phyloP scores from a whole-genome alignment of 2,329 filamentous ascomycete species.

The Diaporthe australafricana region DNA sequence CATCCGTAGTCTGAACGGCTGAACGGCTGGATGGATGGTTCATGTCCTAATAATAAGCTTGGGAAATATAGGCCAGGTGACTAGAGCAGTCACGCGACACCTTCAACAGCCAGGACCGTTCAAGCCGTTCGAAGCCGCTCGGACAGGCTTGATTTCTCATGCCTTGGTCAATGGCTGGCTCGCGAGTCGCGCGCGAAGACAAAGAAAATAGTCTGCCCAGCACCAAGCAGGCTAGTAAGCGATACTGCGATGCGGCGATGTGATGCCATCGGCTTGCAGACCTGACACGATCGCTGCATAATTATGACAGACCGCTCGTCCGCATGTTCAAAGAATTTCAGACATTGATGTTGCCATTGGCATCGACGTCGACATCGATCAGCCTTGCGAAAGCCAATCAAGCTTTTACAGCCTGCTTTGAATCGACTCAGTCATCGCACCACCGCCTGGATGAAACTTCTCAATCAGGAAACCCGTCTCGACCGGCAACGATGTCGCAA shows the following conservation, averaged over 20 bases:
- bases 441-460: constrained; percentile 20
- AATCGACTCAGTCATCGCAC: constrained; percentile 16
- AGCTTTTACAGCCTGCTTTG: neutral
- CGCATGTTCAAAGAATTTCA: neutral
- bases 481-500: neutral
- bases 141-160: neutral
- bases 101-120: constrained; percentile 4
- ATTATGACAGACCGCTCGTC: constrained; percentile 7
- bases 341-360: neutral
- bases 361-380: neutral
- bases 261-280: neutral
- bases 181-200: constrained; percentile 11
- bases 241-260: neutral
- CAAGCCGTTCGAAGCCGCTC: constrained; percentile 17
- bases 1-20: neutral
- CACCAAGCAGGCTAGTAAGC: neutral
- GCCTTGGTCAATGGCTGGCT: neutral
- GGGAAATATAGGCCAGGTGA: neutral
- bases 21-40: neutral
- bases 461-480: constrained; percentile 9
- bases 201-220: neutral
- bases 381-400: constrained; percentile 21
- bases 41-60: neutral
- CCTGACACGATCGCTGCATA: constrained; percentile 14
- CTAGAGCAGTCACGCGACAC: constrained; percentile 9